Conservation (phyloP, 2,329 filamentous ascomycete genomes). For the Chaetomiaceae sp. region DNA sequence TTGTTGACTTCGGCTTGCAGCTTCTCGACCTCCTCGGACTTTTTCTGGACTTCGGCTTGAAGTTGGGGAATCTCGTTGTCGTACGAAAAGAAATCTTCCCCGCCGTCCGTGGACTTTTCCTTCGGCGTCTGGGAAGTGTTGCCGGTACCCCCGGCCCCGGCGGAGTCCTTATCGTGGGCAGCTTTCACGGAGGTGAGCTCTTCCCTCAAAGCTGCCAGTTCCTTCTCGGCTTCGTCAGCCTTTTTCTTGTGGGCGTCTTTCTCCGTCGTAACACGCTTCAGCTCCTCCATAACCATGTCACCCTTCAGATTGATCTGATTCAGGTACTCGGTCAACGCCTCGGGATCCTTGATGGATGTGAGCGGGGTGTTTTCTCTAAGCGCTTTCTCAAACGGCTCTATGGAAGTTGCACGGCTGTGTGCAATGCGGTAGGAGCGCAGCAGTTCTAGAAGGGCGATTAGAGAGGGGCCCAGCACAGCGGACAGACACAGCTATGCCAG, state of each 20-base stretch:
- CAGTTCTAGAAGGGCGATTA: slow-evolving; percentile 52
- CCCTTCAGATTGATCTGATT: slow-evolving; percentile 78
- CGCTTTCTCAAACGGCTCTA: slow-evolving; percentile 88
- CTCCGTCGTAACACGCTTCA: slow-evolving; percentile 79
- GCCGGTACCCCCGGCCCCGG: slow-evolving; percentile 23
- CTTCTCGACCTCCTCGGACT: slow-evolving; percentile 62
- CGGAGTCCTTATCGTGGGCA: slow-evolving; percentile 31
- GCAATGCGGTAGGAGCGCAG: slow-evolving; percentile 88
- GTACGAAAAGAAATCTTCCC: slow-evolving; percentile 84
- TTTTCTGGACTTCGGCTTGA: slow-evolving; percentile 66
- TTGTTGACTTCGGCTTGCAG: slow-evolving; percentile 63
- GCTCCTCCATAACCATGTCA: slow-evolving; percentile 89
- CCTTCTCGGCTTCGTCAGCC: slow-evolving; percentile 60
- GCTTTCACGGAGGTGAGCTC: slow-evolving; percentile 48
- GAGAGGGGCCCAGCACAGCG: neutral
- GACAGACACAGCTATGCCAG: too few species aligned
- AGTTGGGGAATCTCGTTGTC: slow-evolving; percentile 79
- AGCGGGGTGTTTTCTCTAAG: slow-evolving; percentile 89
- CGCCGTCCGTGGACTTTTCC: slow-evolving; percentile 34
- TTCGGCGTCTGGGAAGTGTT: slow-evolving; percentile 30
- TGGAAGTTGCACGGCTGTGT: slow-evolving; percentile 76
- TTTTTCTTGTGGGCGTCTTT: slow-evolving; percentile 75
- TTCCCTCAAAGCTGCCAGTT: slow-evolving; percentile 51
- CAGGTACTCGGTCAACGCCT: slow-evolving; percentile 81
- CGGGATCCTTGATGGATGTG: slow-evolving; percentile 79